Conservation (phyloP, 345 rosid species). For the Linum usitatissimum region DNA sequence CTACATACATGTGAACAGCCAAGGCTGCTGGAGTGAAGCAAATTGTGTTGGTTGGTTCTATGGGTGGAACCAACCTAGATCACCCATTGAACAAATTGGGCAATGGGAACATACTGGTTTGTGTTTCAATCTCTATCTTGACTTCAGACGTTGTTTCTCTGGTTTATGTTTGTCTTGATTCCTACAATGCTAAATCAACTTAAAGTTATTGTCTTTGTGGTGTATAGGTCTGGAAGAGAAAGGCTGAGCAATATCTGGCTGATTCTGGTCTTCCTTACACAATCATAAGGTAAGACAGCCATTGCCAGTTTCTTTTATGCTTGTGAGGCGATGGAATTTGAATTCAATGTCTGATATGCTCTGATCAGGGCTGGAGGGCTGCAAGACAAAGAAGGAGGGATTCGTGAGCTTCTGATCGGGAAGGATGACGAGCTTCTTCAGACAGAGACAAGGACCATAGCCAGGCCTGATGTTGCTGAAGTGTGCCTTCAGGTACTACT, state of each 20-base stretch:
- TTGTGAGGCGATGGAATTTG: background rate
- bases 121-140: constrained; percentile 8
- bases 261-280: constrained; percentile 90
- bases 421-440: constrained; percentile 93
- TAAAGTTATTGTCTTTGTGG: background rate
- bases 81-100: constrained; percentile 81
- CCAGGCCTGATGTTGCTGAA: constrained; percentile 83
- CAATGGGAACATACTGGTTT: constrained; percentile 86
- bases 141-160: background rate
- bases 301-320: background rate
- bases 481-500: constrained; percentile 63
- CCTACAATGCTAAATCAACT: constrained; percentile 1
- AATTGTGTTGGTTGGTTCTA: constrained; percentile 87
- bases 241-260: constrained; percentile 96
- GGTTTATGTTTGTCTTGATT: background rate
- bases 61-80: constrained; percentile 82
- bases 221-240: constrained; percentile 87
- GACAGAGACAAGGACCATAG: constrained; percentile 64
- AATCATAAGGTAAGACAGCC: constrained; percentile 57
- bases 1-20: constrained; percentile 35
- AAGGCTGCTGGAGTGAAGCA: constrained; percentile 91
- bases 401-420: constrained; percentile 69
- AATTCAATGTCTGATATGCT: background rate
- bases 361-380: constrained; percentile 81
- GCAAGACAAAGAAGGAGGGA: constrained; percentile 84